These are phyloP conservation scores for Talaromyces verruculosus DNA, from an alignment of 2,329 filamentous ascomycete species.

Conservation along the genomic window DNA sequence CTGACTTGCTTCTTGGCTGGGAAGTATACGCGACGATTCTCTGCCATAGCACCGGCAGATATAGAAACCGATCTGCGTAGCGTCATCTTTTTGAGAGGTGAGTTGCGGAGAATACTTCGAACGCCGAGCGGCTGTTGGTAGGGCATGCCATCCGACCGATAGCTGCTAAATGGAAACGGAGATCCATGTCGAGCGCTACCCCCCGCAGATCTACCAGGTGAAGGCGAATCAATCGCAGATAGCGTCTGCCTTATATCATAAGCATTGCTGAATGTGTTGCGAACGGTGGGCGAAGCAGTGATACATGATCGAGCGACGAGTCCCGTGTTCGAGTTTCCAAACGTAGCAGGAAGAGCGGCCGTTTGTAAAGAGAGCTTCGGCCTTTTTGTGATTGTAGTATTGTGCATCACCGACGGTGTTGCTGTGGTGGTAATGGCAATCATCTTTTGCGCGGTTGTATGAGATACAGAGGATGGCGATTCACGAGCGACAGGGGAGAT, in stretches of 20 bases:
- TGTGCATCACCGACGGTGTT: slow-evolving; percentile 22
- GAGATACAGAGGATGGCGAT: slow-evolving; percentile 22
- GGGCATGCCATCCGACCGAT: slow-evolving; percentile 26
- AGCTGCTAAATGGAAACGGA: slow-evolving; percentile 28
- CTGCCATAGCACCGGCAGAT: slow-evolving; percentile 24
- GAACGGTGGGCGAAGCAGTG: slow-evolving; percentile 57
- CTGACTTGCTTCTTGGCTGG: slow-evolving; percentile 59
- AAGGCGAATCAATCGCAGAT: slow-evolving; percentile 37
- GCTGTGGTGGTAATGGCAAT: slow-evolving; percentile 20
- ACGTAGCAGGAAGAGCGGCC: slow-evolving; percentile 49
- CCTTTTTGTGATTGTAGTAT: slow-evolving; percentile 35
- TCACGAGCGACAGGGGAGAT: slow-evolving; percentile 16
- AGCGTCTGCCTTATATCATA: slow-evolving; percentile 48
- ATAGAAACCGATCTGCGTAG: slow-evolving; percentile 38
- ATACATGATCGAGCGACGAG: slow-evolving; percentile 28
- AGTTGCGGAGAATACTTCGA: slow-evolving; percentile 50
- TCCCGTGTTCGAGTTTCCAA: slow-evolving; percentile 44
- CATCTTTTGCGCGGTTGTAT: slow-evolving; percentile 20
- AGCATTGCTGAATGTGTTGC: slow-evolving; percentile 63
- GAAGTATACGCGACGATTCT: slow-evolving; percentile 37
- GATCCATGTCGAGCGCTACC: slow-evolving; percentile 33
- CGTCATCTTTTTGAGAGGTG: slow-evolving; percentile 36
- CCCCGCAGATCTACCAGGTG: slow-evolving; percentile 32
- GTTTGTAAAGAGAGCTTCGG: slow-evolving; percentile 65
- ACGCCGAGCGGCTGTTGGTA: slow-evolving; percentile 48